These are phyloP conservation scores for Fusarium bactridioides DNA, from an alignment of 2,329 filamentous ascomycete species.

Conservation along the genomic window DNA sequence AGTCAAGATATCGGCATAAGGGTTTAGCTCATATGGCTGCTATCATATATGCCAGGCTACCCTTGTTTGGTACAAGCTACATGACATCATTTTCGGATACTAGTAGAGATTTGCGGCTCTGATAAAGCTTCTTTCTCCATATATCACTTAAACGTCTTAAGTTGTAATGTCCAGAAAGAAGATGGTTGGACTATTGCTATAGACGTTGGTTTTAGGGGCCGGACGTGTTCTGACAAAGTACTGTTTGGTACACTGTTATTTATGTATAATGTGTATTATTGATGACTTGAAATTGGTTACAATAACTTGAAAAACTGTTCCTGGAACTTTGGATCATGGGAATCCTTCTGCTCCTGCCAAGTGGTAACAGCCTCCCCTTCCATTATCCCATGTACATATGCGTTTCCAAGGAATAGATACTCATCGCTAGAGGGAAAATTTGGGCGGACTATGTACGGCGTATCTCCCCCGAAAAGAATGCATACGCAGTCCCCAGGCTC, in stretches of 20 bases:
- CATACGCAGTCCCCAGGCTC: background rate
- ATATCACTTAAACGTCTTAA: too few relatives aligned
- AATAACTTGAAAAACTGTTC: background rate
- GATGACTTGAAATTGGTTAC: accelerated
- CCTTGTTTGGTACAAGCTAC: too few relatives aligned
- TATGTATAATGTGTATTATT: accelerated
- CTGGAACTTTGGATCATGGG: accelerated
- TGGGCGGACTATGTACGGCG: accelerated
- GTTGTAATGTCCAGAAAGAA: too few relatives aligned
- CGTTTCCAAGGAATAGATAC: background rate
- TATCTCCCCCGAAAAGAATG: background rate
- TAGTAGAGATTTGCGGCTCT: accelerated
- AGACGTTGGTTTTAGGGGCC: too few relatives aligned
- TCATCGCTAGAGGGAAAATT: accelerated
- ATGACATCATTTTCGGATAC: accelerated
- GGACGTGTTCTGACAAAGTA: accelerated
- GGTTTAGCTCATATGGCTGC: too few relatives aligned
- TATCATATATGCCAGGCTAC: too few relatives aligned
- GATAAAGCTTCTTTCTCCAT: too few relatives aligned
- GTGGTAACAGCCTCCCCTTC: background rate
- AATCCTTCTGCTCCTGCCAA: background rate
- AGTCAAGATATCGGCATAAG: accelerated
- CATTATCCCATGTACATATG: background rate
- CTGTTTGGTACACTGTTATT: accelerated
- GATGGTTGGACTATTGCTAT: too few relatives aligned